Percentiles rank a stretch among this genome's conserved stretches.
phyloP scores from a whole-genome alignment of 2,329 filamentous ascomycete genomes.

The Salinomyces thailandicus region DNA sequence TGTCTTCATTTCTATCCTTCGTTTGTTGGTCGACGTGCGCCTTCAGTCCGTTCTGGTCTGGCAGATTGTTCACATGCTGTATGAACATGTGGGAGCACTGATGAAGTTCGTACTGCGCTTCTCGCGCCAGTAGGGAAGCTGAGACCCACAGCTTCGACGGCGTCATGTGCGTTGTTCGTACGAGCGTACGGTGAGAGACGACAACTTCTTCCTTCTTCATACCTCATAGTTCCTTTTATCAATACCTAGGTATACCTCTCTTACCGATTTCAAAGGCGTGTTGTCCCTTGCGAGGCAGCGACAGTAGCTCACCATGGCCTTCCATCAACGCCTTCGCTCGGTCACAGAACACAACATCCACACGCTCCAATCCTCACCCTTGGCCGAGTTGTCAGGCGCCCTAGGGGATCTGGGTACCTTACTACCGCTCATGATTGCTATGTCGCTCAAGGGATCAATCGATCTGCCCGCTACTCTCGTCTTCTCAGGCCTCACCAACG shows the following conservation, averaged over 20 bases:
- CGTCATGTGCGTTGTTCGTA: background rate
- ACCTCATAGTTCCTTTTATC: too few species aligned
- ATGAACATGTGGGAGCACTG: too few species aligned
- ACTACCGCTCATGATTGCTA: constrained; percentile 77
- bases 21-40: too few species aligned
- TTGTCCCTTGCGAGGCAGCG: too few species aligned
- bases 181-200: background rate
- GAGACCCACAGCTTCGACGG: background rate
- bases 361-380: constrained; percentile 45
- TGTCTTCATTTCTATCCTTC: too few species aligned
- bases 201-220: too few species aligned
- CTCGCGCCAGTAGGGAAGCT: background rate
- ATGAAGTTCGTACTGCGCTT: too few species aligned
- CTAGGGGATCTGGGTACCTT: constrained; percentile 84
- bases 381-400: constrained; percentile 76
- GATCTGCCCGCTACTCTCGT: constrained; percentile 74
- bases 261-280: too few species aligned
- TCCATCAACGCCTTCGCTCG: constrained; percentile 14
- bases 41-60: too few species aligned
- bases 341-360: constrained; percentile 41
- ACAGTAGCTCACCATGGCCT: too few species aligned
- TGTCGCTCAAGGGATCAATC: constrained; percentile 68
- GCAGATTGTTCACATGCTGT: too few species aligned
- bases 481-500: constrained; percentile 79
- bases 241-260: too few species aligned